A percentile compares a stretch with the other conserved stretches of the same genome.
phyloP scores from a whole-genome alignment of 2,329 filamentous ascomycete genomes.

The Pseudogymnoascus sp. region DNA sequence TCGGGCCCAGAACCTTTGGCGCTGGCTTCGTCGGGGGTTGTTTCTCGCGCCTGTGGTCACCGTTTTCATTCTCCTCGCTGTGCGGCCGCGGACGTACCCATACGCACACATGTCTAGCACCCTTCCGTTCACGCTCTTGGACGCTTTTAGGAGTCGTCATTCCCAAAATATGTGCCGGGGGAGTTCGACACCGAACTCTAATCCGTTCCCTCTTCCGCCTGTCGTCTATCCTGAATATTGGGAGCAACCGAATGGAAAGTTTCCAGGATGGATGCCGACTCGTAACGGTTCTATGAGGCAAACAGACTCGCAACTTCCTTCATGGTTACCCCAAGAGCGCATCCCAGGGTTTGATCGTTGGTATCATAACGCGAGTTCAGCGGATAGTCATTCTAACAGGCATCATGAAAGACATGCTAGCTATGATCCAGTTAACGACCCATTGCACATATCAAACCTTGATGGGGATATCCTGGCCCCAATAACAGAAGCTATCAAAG shows the following conservation, averaged over 20 bases:
- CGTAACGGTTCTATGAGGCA: conserved; percentile 10
- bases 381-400: conserved; percentile 13
- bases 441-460: conserved; percentile 33
- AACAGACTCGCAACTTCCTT: conserved; percentile 18
- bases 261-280: conserved; percentile 19
- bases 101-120: conserved; percentile 31
- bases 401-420: conserved; percentile 11
- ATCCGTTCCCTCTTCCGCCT: conserved; percentile 26
- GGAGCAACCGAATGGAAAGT: conserved; percentile 15
- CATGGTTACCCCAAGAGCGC: conserved; percentile 28
- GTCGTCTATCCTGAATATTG: conserved; percentile 17
- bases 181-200: conserved; percentile 22
- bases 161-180: conserved; percentile 17
- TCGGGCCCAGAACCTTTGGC: not conserved
- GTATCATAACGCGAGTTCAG: conserved; percentile 20
- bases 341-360: conserved; percentile 29
- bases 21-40: conserved; percentile 8
- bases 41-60: conserved; percentile 15
- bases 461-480: conserved; percentile 27
- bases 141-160: conserved; percentile 23
- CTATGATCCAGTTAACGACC: conserved; percentile 31
- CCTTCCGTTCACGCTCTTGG: conserved; percentile 30
- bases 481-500: conserved; percentile 26
- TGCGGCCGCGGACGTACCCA: conserved; percentile 29
- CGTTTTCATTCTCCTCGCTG: conserved; percentile 26